Base-by-base conservation (phyloP, 768 basidiomycete genomes). In the Collybiopsis luxurians region DNA sequence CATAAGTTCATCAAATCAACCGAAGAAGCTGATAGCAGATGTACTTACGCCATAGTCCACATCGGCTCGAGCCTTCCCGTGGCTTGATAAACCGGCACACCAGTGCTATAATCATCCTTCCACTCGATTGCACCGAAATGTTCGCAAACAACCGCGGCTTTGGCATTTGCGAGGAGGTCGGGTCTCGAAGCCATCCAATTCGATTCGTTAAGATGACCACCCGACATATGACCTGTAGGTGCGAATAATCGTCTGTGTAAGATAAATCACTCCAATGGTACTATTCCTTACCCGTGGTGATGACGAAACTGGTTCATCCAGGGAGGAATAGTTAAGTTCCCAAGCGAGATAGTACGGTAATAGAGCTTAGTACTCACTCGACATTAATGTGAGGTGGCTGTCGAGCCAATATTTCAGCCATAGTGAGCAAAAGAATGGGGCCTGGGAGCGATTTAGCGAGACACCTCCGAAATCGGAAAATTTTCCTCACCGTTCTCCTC, bases 31-130 rank as follows among this genome's bases (percentile, higher is more conserved):
- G 5, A 34, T 13, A 34, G 13, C 5, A 15, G 44, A 21, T 12
- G 21, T 21, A 64, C 63, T 11, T 61, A 70, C 67, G 60, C 68
- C 67, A 68, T 68, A 3, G 69, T 70, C 69, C 69, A 70, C 69
- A 70, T 70, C 15, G 69, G 69, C 53, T 70, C 69, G 26, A 63
- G 43, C 27, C 43, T 58, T 12, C 69, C 69, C 0, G 67, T 70
- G 11, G 69, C 36, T 40, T 62, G 53, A 58, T 65, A 70, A 34
- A 65, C 63, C 0, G 64, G 64, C 34, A 60, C 53, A 1, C 64
- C 66, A 11, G 47, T 54, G 2, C 34, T 51, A 48, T 62, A 62
- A 38, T 56, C 63, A 51, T 70, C 69, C 38, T 70, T 70, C 66
- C 65, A 69, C 53, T 70, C 66, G 13, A 67, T 46, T 13, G 68